Evolutionary conservation across 306 rosid species (phyloP), one percentile per base, ranked within the genome.

Genomic region (Arachis stenosperma): DNA sequence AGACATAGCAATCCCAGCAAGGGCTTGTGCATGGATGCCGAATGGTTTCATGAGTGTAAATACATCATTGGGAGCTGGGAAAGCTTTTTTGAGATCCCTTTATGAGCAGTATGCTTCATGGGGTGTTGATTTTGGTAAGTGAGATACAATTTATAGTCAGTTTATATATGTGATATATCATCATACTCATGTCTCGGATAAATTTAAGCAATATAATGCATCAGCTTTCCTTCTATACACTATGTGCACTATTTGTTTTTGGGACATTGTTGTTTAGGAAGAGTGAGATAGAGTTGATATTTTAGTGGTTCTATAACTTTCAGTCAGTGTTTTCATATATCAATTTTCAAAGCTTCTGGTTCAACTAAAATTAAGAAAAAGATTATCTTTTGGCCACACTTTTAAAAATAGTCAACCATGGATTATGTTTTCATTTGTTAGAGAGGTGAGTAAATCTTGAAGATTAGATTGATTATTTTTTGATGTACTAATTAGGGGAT

Each of bases 41-140:
- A 68, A 90, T 11, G 96, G 97, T 81, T 94, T 94, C 85, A 91
- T 94, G 97, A 89, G 96, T 69, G 90, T 91, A 57, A 83, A 95
- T 78, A 81, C 89, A 39, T 37, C 67, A 9, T 86, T 84, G 55
- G 97, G 96, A 10, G 99, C 99, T 41, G 98, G 96, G 70, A 91
- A 83, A 81, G 96, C 98, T 55, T 95, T 95, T 78, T 71, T 95
- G 83, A 86, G 86, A 73, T 95, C 99, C 68, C 96, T 95, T 33
- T 87, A 91, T 82, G 68, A 67, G 77, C 99, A 91, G 83, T 91
- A 90, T 82, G 97, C 95, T 46, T 82, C 81, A 11, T 91, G 98
- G 99, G 90, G 90, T 74, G 97, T 95, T 86, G 98, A 91, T 86
- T 91, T 91, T 75, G 98, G 99, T 91, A 92, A 70, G 41, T 77